Evolutionary conservation across 1,139 yeast species (phyloP).

Genomic region (Scheffersomyces segobiensis): DNA sequence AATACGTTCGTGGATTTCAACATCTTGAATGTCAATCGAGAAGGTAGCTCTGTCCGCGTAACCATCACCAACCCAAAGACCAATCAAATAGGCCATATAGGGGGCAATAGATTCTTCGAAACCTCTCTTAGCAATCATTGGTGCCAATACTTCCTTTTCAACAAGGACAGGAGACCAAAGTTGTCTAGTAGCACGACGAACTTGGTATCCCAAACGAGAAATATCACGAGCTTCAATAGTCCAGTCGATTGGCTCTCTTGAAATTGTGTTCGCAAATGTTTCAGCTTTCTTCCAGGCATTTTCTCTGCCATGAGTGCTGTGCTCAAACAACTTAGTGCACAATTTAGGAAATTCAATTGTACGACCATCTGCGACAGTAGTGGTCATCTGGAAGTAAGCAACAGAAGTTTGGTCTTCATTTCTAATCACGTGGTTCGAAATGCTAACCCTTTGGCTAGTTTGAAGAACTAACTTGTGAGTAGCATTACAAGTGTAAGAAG

Average conservation of each 20-base stretch:
- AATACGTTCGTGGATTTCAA: slow-evolving; percentile 15
- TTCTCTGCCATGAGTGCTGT: slow-evolving; percentile 12
- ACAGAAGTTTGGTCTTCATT: slow-evolving; percentile 18
- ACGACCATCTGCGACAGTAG: slow-evolving; percentile 7
- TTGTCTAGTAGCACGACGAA: slow-evolving; percentile 27
- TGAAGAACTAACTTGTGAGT: slow-evolving; percentile 30
- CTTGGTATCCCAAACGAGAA: slow-evolving; percentile 15
- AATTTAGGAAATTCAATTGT: slow-evolving; percentile 12
- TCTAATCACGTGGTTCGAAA: slow-evolving; percentile 9
- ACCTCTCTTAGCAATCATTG: slow-evolving; percentile 13
- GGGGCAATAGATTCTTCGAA: slow-evolving; percentile 13
- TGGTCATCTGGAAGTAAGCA: slow-evolving; percentile 14
- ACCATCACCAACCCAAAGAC: slow-evolving; percentile 26
- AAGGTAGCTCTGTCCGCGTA: slow-evolving; percentile 14
- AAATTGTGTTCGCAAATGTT: slow-evolving; percentile 15
- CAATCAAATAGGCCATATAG: slow-evolving; percentile 31
- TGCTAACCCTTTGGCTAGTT: slow-evolving; percentile 19
- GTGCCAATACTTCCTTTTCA: slow-evolving; percentile 24
- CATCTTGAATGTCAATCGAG: slow-evolving; percentile 23
- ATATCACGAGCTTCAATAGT: slow-evolving; percentile 33
- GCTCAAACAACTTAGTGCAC: slow-evolving; percentile 14
- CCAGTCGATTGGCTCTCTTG: slow-evolving; percentile 27
- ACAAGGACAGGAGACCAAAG: slow-evolving; percentile 30
- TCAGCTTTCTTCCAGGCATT: slow-evolving; percentile 17
- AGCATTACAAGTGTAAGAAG: slow-evolving; percentile 31